phyloP scores from a whole-genome alignment of 345 rosid species.

The Acer saccharum region DNA sequence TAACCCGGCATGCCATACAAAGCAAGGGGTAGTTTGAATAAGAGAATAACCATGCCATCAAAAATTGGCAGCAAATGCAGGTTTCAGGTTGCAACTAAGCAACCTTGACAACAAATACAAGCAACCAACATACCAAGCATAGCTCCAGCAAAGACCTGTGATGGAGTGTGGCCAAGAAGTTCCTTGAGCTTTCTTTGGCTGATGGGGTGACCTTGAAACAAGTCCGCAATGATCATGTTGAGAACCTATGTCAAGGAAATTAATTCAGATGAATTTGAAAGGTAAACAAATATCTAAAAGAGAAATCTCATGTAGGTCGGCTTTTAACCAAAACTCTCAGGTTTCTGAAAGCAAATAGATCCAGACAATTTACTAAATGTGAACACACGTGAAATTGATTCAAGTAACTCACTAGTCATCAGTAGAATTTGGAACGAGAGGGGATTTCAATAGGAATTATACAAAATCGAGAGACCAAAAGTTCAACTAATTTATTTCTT shows the following conservation, averaged over 20 bases:
- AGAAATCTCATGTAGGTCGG: background rate
- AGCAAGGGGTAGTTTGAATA: slow-evolving; percentile 13
- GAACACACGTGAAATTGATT: background rate
- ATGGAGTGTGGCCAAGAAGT: slow-evolving; percentile 89
- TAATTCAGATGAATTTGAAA: slow-evolving; percentile 3
- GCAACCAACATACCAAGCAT: slow-evolving; percentile 76
- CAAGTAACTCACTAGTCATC: background rate
- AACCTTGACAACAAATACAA: slow-evolving; percentile 67
- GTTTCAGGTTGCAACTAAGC: slow-evolving; percentile 52
- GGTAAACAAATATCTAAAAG: background rate
- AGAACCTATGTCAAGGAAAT: slow-evolving; percentile 56
- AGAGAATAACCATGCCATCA: background rate
- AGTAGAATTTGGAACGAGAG: background rate
- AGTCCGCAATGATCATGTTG: slow-evolving; percentile 81
- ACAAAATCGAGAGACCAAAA: background rate
- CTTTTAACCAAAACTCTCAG: background rate
- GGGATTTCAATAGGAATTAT: background rate
- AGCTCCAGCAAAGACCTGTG: slow-evolving; percentile 91
- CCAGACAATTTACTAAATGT: background rate
- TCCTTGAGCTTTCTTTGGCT: slow-evolving; percentile 94
- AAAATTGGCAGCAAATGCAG: slow-evolving; percentile 26
- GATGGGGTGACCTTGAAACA: slow-evolving; percentile 92
- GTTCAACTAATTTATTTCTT: background rate
- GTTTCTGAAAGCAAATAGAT: background rate
- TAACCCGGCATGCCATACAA: slow-evolving; percentile 17